A percentile compares a stretch with the other conserved stretches of the same genome.
Conservation (phyloP, 495 filamentous ascomycete genomes). For the Aspergillus mulundensis region DNA sequence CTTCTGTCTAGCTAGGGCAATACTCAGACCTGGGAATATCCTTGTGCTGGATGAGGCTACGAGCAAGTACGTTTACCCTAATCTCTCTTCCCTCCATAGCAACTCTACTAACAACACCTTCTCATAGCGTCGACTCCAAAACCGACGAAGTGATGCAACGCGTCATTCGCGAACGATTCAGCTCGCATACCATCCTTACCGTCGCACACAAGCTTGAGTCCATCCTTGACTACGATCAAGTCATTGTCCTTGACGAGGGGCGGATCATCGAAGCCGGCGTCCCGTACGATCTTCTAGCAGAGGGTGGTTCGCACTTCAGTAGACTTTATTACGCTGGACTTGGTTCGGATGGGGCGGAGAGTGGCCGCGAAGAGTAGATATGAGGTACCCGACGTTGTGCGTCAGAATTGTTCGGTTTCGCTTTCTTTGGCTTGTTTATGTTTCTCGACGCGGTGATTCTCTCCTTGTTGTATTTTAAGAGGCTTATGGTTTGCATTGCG, state of each 20-base stretch:
- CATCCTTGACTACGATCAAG: slow-evolving; percentile 50
- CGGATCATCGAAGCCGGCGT: slow-evolving; percentile 43
- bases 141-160: slow-evolving; percentile 56
- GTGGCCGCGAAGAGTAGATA: neutral
- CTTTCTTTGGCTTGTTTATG: too few relatives aligned
- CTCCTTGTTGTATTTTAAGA: too few relatives aligned
- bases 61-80: slow-evolving; percentile 40
- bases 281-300: slow-evolving; percentile 31
- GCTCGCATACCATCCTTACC: slow-evolving; percentile 54
- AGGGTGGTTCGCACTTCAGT: slow-evolving; percentile 31
- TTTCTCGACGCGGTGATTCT: too few relatives aligned
- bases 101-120: neutral
- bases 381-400: too few relatives aligned
- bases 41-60: slow-evolving; percentile 51
- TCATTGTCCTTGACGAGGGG: slow-evolving; percentile 46
- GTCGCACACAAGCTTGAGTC: slow-evolving; percentile 62
- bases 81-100: neutral
- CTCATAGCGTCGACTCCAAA: slow-evolving; percentile 46
- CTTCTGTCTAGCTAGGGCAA: slow-evolving; percentile 58
- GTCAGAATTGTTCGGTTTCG: too few relatives aligned
- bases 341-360: neutral
- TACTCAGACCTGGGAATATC: slow-evolving; percentile 47
- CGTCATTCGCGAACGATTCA: slow-evolving; percentile 57
- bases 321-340: slow-evolving; percentile 27
- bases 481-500: too few relatives aligned